These are phyloP conservation scores for Austroboletus eburneus DNA, from an alignment of 768 basidiomycete genomes.

Conservation along the genomic window DNA sequence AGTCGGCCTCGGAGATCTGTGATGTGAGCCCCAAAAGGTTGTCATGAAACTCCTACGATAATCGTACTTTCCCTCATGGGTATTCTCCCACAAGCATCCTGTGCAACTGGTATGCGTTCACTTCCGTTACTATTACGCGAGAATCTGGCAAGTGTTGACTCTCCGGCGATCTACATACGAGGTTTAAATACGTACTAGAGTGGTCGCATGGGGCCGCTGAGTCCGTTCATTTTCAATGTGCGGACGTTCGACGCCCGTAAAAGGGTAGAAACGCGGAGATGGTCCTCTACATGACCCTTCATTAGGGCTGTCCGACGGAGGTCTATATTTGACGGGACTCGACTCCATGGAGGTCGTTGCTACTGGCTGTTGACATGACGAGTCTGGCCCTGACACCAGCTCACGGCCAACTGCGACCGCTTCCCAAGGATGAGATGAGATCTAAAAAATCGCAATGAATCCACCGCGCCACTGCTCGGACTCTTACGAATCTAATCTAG, in stretches of 20 bases:
- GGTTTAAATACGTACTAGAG: slow-evolving; percentile 18
- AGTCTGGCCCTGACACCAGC: not conserved
- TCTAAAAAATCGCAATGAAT: slow-evolving; percentile 9
- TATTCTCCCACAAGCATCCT: slow-evolving; percentile 2
- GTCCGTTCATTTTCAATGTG: slow-evolving; percentile 30
- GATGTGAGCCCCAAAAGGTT: too few relatives aligned
- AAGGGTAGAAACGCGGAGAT: slow-evolving; percentile 27
- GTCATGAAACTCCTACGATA: not conserved
- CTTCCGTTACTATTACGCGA: slow-evolving; percentile 31
- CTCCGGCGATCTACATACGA: slow-evolving; percentile 21
- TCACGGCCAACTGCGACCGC: slow-evolving; percentile 1
- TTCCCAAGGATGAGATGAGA: slow-evolving; percentile 8
- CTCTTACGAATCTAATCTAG: slow-evolving; percentile 27
- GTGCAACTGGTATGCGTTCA: slow-evolving; percentile 13
- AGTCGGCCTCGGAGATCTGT: too few relatives aligned
- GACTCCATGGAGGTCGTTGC: slow-evolving; percentile 7
- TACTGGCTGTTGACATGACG: slow-evolving; percentile 20
- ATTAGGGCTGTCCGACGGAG: slow-evolving; percentile 5
- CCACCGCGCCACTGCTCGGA: slow-evolving; percentile 21
- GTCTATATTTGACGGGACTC: slow-evolving; percentile 14
- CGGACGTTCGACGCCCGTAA: slow-evolving; percentile 30
- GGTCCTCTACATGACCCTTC: slow-evolving; percentile 14
- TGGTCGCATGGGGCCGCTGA: slow-evolving; percentile 15
- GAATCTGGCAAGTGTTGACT: slow-evolving; percentile 9
- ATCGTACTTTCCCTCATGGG: slow-evolving; percentile 4